Percentiles rank a stretch among this genome's conserved stretches.
Conservation (phyloP, 2,329 filamentous ascomycete genomes). For the Colletotrichum chrysophilum region DNA sequence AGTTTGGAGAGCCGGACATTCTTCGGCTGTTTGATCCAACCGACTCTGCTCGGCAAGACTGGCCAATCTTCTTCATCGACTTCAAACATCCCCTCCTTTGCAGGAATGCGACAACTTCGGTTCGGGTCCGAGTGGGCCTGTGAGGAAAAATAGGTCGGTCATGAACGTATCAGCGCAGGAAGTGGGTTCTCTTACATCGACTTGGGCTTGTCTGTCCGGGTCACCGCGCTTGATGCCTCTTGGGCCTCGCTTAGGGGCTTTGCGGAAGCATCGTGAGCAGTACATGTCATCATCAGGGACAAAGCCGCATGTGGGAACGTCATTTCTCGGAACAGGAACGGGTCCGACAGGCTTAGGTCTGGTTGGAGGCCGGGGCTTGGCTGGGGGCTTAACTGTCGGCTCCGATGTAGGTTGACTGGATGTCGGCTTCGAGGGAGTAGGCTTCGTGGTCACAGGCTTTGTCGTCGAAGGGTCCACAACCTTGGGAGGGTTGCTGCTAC, state of each 20-base stretch:
- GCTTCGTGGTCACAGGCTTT: not conserved
- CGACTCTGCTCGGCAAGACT: constrained; percentile 36
- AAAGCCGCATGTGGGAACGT: constrained; percentile 21
- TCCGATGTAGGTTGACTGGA: not conserved
- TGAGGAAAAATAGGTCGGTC: not conserved
- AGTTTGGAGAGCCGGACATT: constrained; percentile 23
- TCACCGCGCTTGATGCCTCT: not conserved
- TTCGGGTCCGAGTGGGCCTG: constrained; percentile 19
- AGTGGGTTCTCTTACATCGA: constrained; percentile 4
- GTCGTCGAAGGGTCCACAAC: not conserved
- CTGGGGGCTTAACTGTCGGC: not conserved
- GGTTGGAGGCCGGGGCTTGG: not conserved
- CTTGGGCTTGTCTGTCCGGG: constrained; percentile 6
- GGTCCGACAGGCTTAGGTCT: not conserved
- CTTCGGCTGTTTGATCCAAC: constrained; percentile 30
- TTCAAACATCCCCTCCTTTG: not conserved
- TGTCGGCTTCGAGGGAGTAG: not conserved
- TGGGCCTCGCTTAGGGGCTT: not conserved
- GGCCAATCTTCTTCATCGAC: not conserved
- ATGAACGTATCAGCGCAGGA: not conserved
- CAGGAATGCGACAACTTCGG: constrained; percentile 16
- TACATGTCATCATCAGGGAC: constrained; percentile 32
- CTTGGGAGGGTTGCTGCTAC: not conserved
- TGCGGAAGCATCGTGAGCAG: constrained; percentile 31
- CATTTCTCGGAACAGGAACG: not conserved